Percentiles rank a stretch among this genome's conserved stretches.
Evolutionary conservation across 1,284 basidiomycete genomes (phyloP).

Genomic region (Anthracocystis setariae): DNA sequence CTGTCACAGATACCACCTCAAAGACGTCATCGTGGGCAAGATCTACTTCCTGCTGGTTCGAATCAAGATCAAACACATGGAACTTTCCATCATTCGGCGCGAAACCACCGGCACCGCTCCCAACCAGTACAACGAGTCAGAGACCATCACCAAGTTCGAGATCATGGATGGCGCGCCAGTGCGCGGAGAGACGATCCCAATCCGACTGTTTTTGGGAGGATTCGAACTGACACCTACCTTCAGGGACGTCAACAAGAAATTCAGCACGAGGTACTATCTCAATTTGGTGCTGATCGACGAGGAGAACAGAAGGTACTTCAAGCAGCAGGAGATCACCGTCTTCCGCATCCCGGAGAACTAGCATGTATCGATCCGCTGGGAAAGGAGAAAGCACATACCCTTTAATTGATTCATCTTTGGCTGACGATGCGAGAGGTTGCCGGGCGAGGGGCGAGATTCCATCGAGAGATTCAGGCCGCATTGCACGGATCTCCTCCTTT

Average conservation of each 20-base stretch:
- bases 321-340: constrained; percentile 70
- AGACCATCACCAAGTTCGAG: constrained; percentile 99
- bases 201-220: constrained; percentile 94
- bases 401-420: not conserved
- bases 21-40: constrained; percentile 99
- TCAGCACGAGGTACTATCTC: constrained; percentile 89
- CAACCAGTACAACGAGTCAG: constrained; percentile 98
- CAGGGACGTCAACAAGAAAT: constrained; percentile 99
- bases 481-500: not conserved
- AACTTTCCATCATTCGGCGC: constrained; percentile 93
- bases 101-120: constrained; percentile 89
- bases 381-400: not conserved
- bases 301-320: constrained; percentile 94
- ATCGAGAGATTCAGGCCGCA: not conserved
- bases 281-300: constrained; percentile 97
- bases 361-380: no score
- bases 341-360: constrained; percentile 54
- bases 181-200: constrained; percentile 97
- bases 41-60: constrained; percentile 98
- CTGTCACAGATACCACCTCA: constrained; percentile 80
- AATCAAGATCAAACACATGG: constrained; percentile 99
- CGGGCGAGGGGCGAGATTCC: not conserved
- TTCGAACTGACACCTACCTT: constrained; percentile 99
- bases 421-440: not conserved
- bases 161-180: constrained; percentile 81